Conservation (phyloP, 1,139 yeast species). For the Sugiyamaella novakii region DNA sequence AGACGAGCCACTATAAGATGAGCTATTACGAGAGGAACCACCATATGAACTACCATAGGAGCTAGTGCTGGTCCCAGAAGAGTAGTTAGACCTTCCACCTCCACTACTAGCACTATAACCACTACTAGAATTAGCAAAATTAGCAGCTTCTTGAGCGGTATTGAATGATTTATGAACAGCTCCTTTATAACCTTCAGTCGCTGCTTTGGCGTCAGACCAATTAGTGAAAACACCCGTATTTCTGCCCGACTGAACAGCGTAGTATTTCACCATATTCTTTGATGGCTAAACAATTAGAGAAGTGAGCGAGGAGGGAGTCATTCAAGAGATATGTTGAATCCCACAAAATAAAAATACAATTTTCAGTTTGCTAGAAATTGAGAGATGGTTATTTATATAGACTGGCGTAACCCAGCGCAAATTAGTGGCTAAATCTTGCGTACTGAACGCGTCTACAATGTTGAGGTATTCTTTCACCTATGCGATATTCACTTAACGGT, state of each 20-base stretch:
- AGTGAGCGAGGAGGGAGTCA: too few species aligned
- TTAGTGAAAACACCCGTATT: conserved; percentile 52
- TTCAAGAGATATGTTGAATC: too few species aligned
- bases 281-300: too few species aligned
- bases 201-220: conserved; percentile 46
- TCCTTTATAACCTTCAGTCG: conserved; percentile 50
- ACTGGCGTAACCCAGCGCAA: too few species aligned
- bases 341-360: too few species aligned
- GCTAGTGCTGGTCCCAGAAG: not conserved
- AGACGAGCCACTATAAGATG: not conserved
- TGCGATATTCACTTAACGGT: too few species aligned
- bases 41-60: not conserved
- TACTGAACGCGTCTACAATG: too few species aligned
- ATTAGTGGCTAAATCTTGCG: too few species aligned
- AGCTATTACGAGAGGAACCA: not conserved
- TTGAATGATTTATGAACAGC: conserved; percentile 60
- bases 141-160: conserved; percentile 49
- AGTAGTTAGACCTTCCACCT: not conserved
- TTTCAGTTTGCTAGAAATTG: too few species aligned
- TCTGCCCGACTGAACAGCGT: conserved; percentile 65
- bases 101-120: conserved; percentile 2
- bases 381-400: too few species aligned
- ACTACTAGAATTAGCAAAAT: conserved; percentile 36
- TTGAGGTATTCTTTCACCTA: too few species aligned
- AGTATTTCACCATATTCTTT: conserved; percentile 40